Percentiles rank a stretch among this genome's conserved stretches.
phyloP scores from a whole-genome alignment of 2,329 filamentous ascomycete genomes.

The Monosporascus sp. region DNA sequence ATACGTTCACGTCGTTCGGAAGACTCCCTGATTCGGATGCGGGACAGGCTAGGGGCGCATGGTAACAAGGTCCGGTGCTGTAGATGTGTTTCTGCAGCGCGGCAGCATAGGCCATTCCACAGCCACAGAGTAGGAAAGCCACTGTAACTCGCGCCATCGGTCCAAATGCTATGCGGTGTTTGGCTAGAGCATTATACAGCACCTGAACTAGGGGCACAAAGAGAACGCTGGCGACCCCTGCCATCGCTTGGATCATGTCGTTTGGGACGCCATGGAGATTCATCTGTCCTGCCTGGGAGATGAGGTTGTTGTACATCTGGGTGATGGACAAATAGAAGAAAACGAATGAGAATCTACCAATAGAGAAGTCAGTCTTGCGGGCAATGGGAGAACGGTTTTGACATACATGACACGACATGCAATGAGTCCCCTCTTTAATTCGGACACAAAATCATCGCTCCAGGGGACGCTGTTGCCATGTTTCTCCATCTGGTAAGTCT shows the following conservation, averaged over 20 bases:
- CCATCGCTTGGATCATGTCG: slow-evolving; percentile 52
- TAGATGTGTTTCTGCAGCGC: slow-evolving; percentile 42
- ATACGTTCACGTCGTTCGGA: slow-evolving; percentile 31
- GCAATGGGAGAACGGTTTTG: background rate
- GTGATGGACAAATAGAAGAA: slow-evolving; percentile 38
- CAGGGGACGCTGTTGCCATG: slow-evolving; percentile 41
- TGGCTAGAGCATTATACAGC: slow-evolving; percentile 11
- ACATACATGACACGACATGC: slow-evolving; percentile 46
- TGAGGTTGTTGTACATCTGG: slow-evolving; percentile 51
- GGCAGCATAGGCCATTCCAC: slow-evolving; percentile 44
- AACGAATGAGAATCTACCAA: slow-evolving; percentile 1
- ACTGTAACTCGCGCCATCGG: slow-evolving; percentile 48
- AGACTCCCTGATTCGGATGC: slow-evolving; percentile 9
- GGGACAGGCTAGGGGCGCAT: slow-evolving; percentile 19
- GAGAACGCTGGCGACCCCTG: slow-evolving; percentile 48
- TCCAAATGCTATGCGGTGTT: slow-evolving; percentile 40
- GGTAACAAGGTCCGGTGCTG: slow-evolving; percentile 12
- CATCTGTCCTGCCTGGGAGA: slow-evolving; percentile 52
- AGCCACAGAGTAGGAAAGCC: slow-evolving; percentile 43
- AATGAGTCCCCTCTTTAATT: slow-evolving; percentile 55
- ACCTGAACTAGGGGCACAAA: slow-evolving; percentile 51
- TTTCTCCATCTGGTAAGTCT: slow-evolving; percentile 46
- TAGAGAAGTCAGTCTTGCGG: background rate
- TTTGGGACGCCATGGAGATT: slow-evolving; percentile 47
- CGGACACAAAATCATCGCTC: slow-evolving; percentile 59